Conservation (phyloP, 768 basidiomycete species). For the Suillus cothurnatus region DNA sequence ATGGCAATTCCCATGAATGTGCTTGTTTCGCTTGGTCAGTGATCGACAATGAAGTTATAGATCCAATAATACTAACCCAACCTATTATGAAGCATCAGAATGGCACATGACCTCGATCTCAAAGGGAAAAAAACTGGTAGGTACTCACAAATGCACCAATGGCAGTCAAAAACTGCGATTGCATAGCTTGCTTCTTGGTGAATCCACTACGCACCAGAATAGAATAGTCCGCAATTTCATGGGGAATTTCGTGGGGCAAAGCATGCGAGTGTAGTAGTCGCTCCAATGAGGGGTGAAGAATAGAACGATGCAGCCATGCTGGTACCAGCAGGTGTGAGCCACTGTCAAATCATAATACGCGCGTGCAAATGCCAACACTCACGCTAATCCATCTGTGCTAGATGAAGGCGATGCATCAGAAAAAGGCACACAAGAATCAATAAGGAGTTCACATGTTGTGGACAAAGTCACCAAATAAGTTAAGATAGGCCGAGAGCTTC, state of each 20-base stretch:
- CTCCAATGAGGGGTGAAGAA: conserved; percentile 90
- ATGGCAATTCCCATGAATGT: conserved; percentile 90
- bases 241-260: conserved; percentile 93
- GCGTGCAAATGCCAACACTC: conserved; percentile 34
- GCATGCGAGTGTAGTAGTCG: conserved; percentile 93
- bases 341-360: conserved; percentile 12
- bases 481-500: conserved; percentile 88
- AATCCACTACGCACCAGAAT: conserved; percentile 89
- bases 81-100: conserved; percentile 30
- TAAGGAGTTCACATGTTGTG: conserved; percentile 74
- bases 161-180: conserved; percentile 89
- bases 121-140: conserved; percentile 12
- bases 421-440: conserved; percentile 18
- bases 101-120: conserved; percentile 19
- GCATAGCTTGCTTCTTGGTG: conserved; percentile 90
- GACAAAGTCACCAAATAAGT: conserved; percentile 91
- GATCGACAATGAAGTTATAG: background rate
- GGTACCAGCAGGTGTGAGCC: conserved; percentile 6
- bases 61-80: conserved; percentile 30
- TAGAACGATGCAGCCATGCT: conserved; percentile 98
- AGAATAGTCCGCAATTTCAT: conserved; percentile 98
- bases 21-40: conserved; percentile 36
- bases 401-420: conserved; percentile 15
- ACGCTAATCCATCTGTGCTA: conserved; percentile 93
- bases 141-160: conserved; percentile 81